These are phyloP conservation scores for Ascodesmis nigricans DNA, from an alignment of 495 filamentous ascomycete genomes.

Conservation along the genomic window DNA sequence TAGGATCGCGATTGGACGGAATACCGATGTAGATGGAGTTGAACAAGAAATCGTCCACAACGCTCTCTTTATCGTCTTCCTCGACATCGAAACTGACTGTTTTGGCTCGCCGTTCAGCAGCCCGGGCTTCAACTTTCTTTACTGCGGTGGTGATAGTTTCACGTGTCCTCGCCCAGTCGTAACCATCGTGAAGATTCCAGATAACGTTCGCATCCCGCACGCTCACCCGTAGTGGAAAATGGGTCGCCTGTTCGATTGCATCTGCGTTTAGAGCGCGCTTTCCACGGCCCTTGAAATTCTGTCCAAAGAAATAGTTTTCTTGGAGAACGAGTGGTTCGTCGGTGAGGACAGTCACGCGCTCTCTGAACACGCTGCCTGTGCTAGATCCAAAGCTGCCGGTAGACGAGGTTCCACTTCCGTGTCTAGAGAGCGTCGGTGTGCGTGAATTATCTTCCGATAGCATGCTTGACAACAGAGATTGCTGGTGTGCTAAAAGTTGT, in stretches of 20 bases:
- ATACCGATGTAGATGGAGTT: slow-evolving; percentile 97
- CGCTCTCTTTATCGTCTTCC: slow-evolving; percentile 54
- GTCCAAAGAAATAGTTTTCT: slow-evolving; percentile 56
- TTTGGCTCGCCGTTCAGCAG: slow-evolving; percentile 43
- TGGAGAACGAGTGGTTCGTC: slow-evolving; percentile 36
- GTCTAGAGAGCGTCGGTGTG: neutral
- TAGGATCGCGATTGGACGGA: slow-evolving; percentile 61
- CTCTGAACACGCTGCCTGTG: slow-evolving; percentile 27
- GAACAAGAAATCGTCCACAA: slow-evolving; percentile 89
- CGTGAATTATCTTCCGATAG: slow-evolving; percentile 26
- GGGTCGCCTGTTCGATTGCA: slow-evolving; percentile 7
- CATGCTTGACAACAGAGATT: too few species aligned
- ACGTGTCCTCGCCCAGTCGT: slow-evolving; percentile 78
- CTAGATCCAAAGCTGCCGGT: too few species aligned
- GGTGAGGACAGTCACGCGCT: slow-evolving; percentile 29
- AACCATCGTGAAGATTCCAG: slow-evolving; percentile 96
- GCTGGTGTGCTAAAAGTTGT: too few species aligned
- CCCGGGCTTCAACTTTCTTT: slow-evolving; percentile 60
- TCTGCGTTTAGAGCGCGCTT: slow-evolving; percentile 7
- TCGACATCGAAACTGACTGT: slow-evolving; percentile 30
- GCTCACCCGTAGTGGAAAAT: slow-evolving; percentile 45
- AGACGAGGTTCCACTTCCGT: slow-evolving; percentile 31
- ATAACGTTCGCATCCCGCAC: slow-evolving; percentile 78
- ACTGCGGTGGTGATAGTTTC: slow-evolving; percentile 74
- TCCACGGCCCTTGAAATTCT: neutral